Evolutionary conservation across 768 basidiomycete species (phyloP), one percentile per base, ranked within the genome.

Genomic region (Postia placenta): DNA sequence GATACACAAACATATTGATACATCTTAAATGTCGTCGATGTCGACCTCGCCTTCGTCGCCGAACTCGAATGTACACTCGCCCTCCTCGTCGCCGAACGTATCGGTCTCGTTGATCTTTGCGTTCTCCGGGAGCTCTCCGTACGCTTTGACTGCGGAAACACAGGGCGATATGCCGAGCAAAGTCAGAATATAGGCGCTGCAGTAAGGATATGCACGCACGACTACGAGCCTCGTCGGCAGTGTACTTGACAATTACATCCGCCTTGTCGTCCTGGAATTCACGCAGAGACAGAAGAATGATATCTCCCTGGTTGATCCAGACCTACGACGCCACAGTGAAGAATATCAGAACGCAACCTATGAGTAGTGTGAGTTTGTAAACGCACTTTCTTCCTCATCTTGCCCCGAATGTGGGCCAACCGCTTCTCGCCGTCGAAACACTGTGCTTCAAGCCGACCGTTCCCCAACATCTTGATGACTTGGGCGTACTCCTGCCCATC

Each of bases 181-280:
- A 27, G 20, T 55, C 36, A 40, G 5, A 17, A 41, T 22, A 24
- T 46, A 35, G n/a, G n/a, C n/a, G 33, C 44, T 38, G 24, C 24
- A 38, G 26, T 2, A 36, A 38, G n/a, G 28, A n/a, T 11, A 17
- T 45, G 23, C 5, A 75, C 80, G 53, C 60, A 79, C 83, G 55
- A 66, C 87, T 91, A 53, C 90, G 78, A 38, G 90, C 90, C 65
- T 99, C 95, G 64, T 99, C 94, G 30, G 93, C 83, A 1, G 94
- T 96, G 69, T 98, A 99, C 71, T 96, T 96, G 61, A 97, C 95
- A 64, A 98, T 97, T 43, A 99, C 95, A 72, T 99, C 96, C 17
- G 94, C 96, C 69, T 97, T 97, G 72, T 91, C 92, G 60, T 99
- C 96, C 69, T 98, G 95, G 81, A 98, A 99, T 44, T 98, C 96